phyloP scores from a whole-genome alignment of 148 eudicot genomes.

The Limonium bicolor region DNA sequence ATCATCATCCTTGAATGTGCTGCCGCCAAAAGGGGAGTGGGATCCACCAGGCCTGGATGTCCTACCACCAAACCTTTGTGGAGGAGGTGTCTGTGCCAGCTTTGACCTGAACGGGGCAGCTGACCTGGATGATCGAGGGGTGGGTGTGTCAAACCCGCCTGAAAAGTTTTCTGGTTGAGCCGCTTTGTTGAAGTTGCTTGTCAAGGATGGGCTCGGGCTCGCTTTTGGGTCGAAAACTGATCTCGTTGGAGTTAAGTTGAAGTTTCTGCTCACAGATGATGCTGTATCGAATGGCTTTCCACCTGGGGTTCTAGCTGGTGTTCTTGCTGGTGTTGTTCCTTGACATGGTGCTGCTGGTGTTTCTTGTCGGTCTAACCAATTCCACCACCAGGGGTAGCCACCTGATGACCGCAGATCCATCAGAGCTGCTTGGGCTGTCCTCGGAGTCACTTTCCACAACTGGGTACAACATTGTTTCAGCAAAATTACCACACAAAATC shows the following conservation, averaged over 20 bases:
- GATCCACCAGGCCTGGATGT: constrained; percentile 25
- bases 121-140: constrained; percentile 71
- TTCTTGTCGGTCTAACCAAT: constrained; percentile 72
- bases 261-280: too few relatives aligned
- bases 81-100: constrained; percentile 27
- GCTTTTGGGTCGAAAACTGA: constrained; percentile 28
- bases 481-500: too few relatives aligned
- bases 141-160: constrained; percentile 20
- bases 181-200: constrained; percentile 16
- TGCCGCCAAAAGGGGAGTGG: constrained; percentile 23
- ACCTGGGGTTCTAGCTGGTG: constrained; percentile 27
- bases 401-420: constrained; percentile 44
- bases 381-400: constrained; percentile 97
- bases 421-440: constrained; percentile 29
- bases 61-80: constrained; percentile 23
- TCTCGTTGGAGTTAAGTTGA: constrained; percentile 38
- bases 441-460: constrained; percentile 58
- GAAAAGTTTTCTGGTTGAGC: constrained; percentile 11
- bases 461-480: too few relatives aligned
- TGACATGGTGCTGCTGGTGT: too few relatives aligned
- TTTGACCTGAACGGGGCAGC: constrained; percentile 26
- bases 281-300: too few relatives aligned
- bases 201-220: constrained; percentile 31
- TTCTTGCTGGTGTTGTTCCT: constrained; percentile 15
- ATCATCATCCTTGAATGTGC: constrained; percentile 46